Evolutionary conservation across 148 eudicot species (phyloP), one percentile per base, ranked within the genome.

Genomic region (Vaccinium macrocarpon): DNA sequence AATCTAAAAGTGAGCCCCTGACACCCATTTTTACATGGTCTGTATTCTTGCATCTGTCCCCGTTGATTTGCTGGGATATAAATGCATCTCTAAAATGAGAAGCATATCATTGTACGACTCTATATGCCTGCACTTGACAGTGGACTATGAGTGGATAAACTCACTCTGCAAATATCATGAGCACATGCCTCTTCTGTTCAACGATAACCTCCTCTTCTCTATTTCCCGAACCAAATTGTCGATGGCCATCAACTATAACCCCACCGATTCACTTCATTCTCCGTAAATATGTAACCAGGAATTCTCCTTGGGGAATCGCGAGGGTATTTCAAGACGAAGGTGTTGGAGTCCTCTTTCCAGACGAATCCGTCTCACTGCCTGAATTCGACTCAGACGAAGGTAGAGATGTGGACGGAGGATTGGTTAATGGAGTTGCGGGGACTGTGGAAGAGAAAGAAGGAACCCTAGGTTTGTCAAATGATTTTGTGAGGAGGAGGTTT

Each of bases 281-380:
- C 46, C 79, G 76, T 64, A 6, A 38, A n/a, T 18, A 1, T 42
- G 52, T 82, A 42, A 89, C 62, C 72, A 74, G 59, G 75, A 81
- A 53, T 82, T 11, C 55, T 83, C 11, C 78, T 46, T n/a, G 83
- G 57, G 50, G 83, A 23, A 55, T 46, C 42, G 73, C 86, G 13
- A 89, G 85, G 78, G 91, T 87, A 51, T 82, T 90, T 25, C 89
- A 89, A 80, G 85, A 88, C 1, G 90, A 89, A 48, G 92, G 89
- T 56, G 71, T 86, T 0, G 92, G 90, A 35, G 88, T 89, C 72
- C 71, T 93, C 9, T 83, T 83, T 2, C 83, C 91, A 7, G 87
- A 89, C 83, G 89, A 88, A 82, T 35, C 86, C 84, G 89, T 88
- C 82, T 80, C 88, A 5, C 70, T 55, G 49, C 87, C 35, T 27